Evolutionary conservation across 2,329 filamentous ascomycete species (phyloP).

Genomic region (Colletotrichum noveboracense): DNA sequence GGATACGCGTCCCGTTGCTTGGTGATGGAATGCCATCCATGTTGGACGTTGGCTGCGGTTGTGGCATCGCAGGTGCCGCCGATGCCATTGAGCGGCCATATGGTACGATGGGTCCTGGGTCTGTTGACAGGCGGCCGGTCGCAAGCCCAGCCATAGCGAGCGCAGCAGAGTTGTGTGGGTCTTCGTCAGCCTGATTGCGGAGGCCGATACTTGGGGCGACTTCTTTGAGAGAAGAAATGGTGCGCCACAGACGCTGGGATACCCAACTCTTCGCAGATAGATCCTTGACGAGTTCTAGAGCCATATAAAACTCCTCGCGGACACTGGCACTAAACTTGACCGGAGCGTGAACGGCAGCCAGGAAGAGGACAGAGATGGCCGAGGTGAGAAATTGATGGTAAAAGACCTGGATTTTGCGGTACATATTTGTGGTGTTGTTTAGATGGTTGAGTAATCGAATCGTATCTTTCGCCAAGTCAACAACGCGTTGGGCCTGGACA

Average conservation of each 20-base stretch:
- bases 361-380: constrained; percentile 76
- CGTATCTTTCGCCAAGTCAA: constrained; percentile 78
- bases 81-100: constrained; percentile 33
- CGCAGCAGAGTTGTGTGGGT: constrained; percentile 57
- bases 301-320: constrained; percentile 80
- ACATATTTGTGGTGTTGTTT: constrained; percentile 75
- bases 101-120: constrained; percentile 20
- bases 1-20: constrained; percentile 54
- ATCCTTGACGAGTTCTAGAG: constrained; percentile 75
- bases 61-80: constrained; percentile 22
- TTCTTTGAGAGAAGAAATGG: constrained; percentile 72
- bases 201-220: constrained; percentile 74
- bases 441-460: constrained; percentile 74
- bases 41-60: constrained; percentile 7
- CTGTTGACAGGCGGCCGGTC: constrained; percentile 35
- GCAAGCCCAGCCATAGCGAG: constrained; percentile 62
- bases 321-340: constrained; percentile 72
- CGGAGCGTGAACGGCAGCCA: constrained; percentile 78
- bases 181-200: constrained; percentile 47
- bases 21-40: constrained; percentile 10
- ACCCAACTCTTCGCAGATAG: constrained; percentile 75
- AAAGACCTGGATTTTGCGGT: constrained; percentile 74
- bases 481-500: constrained; percentile 73
- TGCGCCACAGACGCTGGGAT: constrained; percentile 75
- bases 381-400: constrained; percentile 83